Base-by-base conservation (phyloP, 1,284 basidiomycete genomes). In the Cryptococcus neoformans region DNA sequence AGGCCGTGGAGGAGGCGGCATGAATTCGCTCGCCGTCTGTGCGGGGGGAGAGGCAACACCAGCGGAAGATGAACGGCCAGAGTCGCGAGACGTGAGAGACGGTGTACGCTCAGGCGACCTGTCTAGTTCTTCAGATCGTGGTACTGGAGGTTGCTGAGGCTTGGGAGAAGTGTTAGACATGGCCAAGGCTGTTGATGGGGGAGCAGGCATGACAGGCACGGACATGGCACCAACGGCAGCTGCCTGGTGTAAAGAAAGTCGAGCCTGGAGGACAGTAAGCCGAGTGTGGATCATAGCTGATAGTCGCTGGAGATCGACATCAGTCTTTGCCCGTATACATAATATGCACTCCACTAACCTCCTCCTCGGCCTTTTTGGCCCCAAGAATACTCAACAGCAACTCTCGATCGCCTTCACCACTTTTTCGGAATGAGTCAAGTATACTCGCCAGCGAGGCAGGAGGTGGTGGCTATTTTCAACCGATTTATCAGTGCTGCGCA, bases 361-460 rank as follows among this genome's bases (percentile, higher is more conserved):
- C 88, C 73, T 94, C 91, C 73, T 94, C 91, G 28, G 90, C 86
- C 59, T 85, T 84, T 80, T 94, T 93, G 72, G 91, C 90, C 62
- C 87, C 89, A 53, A 94, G 81, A 82, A 94, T 89, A 64, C 89
- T 85, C 50, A 93, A 82, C 34, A 94, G 81, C 84, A 92, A 87
- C 55, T 92, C 90, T 42, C 90, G 83, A 81, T 94, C 91, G 49
- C 90, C 91, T 63, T 92, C 89, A 57, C 91, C 91, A 66, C 86
- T 88, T 44, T 84, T 78, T 62, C 83, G 83, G 80, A 92, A 94
- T 12, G 91, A 90, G 46, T 83, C 82, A 36, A 94, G 84, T 44
- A 94, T 92, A 66, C 91, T 89, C 51, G 87, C 83, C 50, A 94
- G 81, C 59, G 81, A 86, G 0, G 91, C 90, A 1, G 91, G 88